Conservation (phyloP, 1,284 basidiomycete genomes). For the Leccinum pachyderme region DNA sequence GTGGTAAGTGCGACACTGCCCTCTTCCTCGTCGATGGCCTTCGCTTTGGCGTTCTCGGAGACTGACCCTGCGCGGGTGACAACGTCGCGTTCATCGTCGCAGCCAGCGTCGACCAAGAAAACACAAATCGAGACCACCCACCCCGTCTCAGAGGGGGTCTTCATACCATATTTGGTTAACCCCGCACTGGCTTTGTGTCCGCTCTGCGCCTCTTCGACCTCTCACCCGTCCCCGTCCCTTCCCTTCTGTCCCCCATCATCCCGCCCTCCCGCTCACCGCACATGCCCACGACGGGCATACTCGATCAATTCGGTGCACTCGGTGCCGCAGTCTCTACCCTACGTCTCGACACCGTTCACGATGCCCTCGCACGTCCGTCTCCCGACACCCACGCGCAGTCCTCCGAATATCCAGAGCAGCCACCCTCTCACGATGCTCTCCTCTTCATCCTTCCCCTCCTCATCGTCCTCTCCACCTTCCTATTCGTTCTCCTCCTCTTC, state of each 20-base stretch:
- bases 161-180: constrained; percentile 13
- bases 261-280: not conserved
- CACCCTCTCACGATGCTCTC: constrained; percentile 55
- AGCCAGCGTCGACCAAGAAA: constrained; percentile 1
- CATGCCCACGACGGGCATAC: constrained; percentile 16
- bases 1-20: constrained; percentile 59
- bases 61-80: constrained; percentile 27
- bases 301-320: constrained; percentile 20
- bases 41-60: constrained; percentile 34
- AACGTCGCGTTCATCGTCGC: constrained; percentile 41
- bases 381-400: constrained; percentile 22
- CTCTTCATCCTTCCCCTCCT: constrained; percentile 87
- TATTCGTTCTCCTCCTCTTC: constrained; percentile 90
- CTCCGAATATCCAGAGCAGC: constrained; percentile 24
- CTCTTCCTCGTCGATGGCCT: constrained; percentile 48
- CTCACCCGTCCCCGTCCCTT: not conserved
- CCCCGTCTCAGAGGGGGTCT: constrained; percentile 14
- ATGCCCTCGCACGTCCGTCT: constrained; percentile 22
- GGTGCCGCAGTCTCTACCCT: constrained; percentile 23
- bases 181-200: not conserved
- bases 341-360: constrained; percentile 23
- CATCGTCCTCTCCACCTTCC: constrained; percentile 88
- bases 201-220: not conserved
- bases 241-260: not conserved
- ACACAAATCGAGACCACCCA: not conserved